Base-by-base conservation (phyloP, 148 eudicot genomes). In the Vaccinium darrowii region DNA sequence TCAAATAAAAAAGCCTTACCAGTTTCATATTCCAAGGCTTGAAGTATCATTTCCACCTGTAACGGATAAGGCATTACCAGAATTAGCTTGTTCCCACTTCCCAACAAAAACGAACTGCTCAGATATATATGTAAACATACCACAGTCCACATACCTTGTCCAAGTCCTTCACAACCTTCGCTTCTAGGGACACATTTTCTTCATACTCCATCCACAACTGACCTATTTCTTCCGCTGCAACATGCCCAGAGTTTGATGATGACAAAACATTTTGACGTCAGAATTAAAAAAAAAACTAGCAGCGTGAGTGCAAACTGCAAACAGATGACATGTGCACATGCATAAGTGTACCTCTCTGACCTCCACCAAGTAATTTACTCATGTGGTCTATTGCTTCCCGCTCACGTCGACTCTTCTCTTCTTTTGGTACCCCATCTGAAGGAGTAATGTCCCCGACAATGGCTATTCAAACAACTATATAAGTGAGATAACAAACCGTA, bases 381-480 rank as follows among this genome's bases (percentile, higher is more conserved):
- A 97, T 97, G 76, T 91, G 86, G 56, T 97, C 90, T n/a, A 97
- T 81, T 80, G 98, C 99, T 92, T 93, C 99, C 85, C 43, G 89
- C 87, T 97, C 98, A 83, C 86, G 89, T 6, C 98, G 94, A 86
- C 90, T 91, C 89, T 97, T 97, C 85, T 97, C 99, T 77, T 43
- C 54, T 91, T 95, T 97, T 27, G 99, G 92, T 71, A 97, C 82
- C 79, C 98, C 99, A 87, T 95, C 98, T 65, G 87, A 57, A 69
- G 99, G 99, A 84, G 99, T 94, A 82, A 97, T 97, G 87, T 97
- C 99, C 27, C 99, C 99, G 85, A 97, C 99, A 86, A 97, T 97
- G 58, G 99, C 99, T 97, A 84, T 86, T n/a, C 19, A 83, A 73
- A 51, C 69, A 83, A 84, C 49, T 63, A 27, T 36, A 62, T 74